phyloP scores from a whole-genome alignment of 2,329 filamentous ascomycete species.

The Exserohilum turcica region DNA sequence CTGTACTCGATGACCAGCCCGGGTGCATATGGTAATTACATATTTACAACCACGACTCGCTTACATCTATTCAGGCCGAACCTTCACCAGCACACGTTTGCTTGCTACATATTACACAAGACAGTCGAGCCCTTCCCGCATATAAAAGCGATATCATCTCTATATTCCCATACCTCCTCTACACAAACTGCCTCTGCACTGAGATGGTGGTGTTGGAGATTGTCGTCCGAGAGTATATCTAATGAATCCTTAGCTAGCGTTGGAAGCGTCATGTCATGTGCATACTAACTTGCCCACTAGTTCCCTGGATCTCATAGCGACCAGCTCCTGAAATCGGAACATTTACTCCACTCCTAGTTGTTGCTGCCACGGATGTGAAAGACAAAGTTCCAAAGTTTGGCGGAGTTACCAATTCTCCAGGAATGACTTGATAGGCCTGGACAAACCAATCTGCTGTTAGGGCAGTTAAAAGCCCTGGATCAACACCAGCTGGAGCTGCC shows the following conservation, averaged over 20 bases:
- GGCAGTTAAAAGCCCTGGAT: slow-evolving; percentile 21
- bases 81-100: neutral
- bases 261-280: neutral
- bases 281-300: slow-evolving; percentile 26
- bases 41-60: too few species aligned
- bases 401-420: slow-evolving; percentile 28
- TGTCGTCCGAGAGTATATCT: slow-evolving; percentile 33
- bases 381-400: slow-evolving; percentile 28
- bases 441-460: slow-evolving; percentile 32
- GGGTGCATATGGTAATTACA: too few species aligned
- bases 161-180: neutral
- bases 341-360: slow-evolving; percentile 21
- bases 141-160: neutral
- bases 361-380: slow-evolving; percentile 27
- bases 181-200: slow-evolving; percentile 14
- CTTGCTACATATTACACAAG: neutral
- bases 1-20: too few species aligned
- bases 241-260: slow-evolving; percentile 1
- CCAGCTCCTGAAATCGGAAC: slow-evolving; percentile 28
- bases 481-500: slow-evolving; percentile 18
- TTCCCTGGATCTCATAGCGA: slow-evolving; percentile 32
- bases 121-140: too few species aligned
- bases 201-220: slow-evolving; percentile 20
- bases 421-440: slow-evolving; percentile 29
- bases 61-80: neutral